Conservation (phyloP, 1,284 basidiomycete genomes). For the Ceratobasidium sp. region DNA sequence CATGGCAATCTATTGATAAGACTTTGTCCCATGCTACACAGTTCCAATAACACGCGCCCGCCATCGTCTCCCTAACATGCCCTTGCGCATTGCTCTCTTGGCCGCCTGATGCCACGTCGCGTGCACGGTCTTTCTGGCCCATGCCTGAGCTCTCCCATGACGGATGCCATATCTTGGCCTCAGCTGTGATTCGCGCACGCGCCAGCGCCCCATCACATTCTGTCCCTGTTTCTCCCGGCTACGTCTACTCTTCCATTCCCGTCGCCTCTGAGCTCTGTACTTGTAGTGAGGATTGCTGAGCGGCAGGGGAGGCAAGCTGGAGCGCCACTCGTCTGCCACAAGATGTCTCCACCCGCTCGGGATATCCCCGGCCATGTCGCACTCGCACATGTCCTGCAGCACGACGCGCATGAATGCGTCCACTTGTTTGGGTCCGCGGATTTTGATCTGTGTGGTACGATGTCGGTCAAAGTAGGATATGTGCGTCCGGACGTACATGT, state of each 20-base stretch:
- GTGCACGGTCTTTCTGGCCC: slow-evolving; percentile 8
- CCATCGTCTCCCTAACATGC: background rate
- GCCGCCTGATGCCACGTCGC: background rate
- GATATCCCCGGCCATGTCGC: slow-evolving; percentile 17
- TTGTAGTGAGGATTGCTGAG: slow-evolving; percentile 11
- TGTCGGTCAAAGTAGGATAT: background rate
- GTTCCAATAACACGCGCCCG: background rate
- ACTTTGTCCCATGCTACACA: background rate
- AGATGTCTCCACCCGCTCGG: slow-evolving; percentile 36
- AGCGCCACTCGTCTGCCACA: background rate
- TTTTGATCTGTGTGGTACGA: background rate
- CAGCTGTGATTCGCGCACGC: slow-evolving; percentile 1
- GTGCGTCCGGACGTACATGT: slow-evolving; percentile 50
- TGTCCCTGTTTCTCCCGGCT: background rate
- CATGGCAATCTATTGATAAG: background rate
- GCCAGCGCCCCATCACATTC: background rate
- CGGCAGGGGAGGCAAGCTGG: background rate
- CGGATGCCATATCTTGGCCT: slow-evolving; percentile 3
- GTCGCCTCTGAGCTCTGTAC: background rate
- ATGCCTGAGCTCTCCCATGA: background rate
- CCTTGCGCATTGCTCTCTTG: background rate
- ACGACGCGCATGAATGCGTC: slow-evolving; percentile 33
- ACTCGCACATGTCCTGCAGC: slow-evolving; percentile 29
- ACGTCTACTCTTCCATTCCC: background rate
- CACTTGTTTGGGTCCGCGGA: background rate